Base-by-base conservation (phyloP, 1,139 yeast genomes). In the Saccharomyces hybrid region DNA sequence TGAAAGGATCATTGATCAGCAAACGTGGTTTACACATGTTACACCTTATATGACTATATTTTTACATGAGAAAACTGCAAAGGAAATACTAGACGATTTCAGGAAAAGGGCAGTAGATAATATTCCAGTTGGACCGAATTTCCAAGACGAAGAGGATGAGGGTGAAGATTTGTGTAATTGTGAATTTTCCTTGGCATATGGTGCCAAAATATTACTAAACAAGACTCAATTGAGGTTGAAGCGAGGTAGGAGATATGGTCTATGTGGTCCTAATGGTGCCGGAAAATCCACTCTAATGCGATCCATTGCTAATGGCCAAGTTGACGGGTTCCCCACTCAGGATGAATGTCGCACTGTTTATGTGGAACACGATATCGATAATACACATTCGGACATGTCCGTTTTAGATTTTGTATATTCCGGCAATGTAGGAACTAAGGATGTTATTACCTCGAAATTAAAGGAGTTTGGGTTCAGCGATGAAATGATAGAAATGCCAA, bases 91-190 rank as follows among this genome's bases (percentile, higher is more conserved):
- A 73, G 97, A 89, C 78, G 88, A 86, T 75, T 88, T 84, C 86
- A 88, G 98, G 82, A 85, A 84, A 82, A 80, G 86, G 79, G 90
- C 98, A 65, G 84, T 91, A 73, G 96, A 90, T 80, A 91, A 91
- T 88, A 91, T 91, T 70, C 98, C 98, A 72, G 86, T 83, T 72
- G 95, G 95, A 70, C 95, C 96, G 70, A 77, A 84, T 71, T 89
- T 90, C 75, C 97, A 88, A 75, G 98, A 91, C 76, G 98, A 91
- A 81, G 99, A 93, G 75, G 99, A 91, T 74, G 98, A 93, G 74
- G 99, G 98, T 80, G 98, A 93, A 81, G 99, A 93, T 75, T 83
- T 91, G 74, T 93, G 98, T 85, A 93, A 91, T 95, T 91, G 98
- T 86, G 98, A 93, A 84, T 91, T 91, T 88, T 91, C 98, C 61